Conservation (phyloP, 768 basidiomycete species). For the Tubosaeta sp. region DNA sequence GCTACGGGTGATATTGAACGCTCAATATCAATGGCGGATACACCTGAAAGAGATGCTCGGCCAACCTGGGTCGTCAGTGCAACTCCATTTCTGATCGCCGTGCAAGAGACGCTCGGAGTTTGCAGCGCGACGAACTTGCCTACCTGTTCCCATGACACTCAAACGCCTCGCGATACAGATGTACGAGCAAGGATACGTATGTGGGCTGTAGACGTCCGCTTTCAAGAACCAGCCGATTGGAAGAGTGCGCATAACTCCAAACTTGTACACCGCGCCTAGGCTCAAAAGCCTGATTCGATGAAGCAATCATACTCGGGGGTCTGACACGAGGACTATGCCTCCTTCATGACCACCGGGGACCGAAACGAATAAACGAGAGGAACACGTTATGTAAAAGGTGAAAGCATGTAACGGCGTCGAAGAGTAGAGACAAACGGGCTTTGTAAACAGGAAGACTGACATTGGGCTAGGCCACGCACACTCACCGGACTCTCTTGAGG, state of each 20-base stretch:
- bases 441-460: not conserved
- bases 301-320: conserved; percentile 38
- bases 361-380: not conserved
- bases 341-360: conserved; percentile 37
- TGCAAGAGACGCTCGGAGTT: not conserved
- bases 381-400: not conserved
- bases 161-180: not conserved
- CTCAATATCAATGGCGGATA: no score
- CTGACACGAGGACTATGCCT: conserved; percentile 48
- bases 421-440: not conserved
- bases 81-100: not conserved
- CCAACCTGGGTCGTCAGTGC: not conserved
- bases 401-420: conserved; percentile 7
- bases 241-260: no score
- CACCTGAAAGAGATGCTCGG: not conserved
- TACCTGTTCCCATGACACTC: not conserved
- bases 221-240: no score
- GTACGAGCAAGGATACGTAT: not conserved
- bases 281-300: conserved; percentile 42
- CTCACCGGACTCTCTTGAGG: no score
- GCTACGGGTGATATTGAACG: not conserved
- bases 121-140: not conserved
- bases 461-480: no score
- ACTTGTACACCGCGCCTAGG: conserved; percentile 31
- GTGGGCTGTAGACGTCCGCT: no score